Evolutionary conservation across 2,329 filamentous ascomycete species (phyloP).

Genomic region (Fusarium sp.): DNA sequence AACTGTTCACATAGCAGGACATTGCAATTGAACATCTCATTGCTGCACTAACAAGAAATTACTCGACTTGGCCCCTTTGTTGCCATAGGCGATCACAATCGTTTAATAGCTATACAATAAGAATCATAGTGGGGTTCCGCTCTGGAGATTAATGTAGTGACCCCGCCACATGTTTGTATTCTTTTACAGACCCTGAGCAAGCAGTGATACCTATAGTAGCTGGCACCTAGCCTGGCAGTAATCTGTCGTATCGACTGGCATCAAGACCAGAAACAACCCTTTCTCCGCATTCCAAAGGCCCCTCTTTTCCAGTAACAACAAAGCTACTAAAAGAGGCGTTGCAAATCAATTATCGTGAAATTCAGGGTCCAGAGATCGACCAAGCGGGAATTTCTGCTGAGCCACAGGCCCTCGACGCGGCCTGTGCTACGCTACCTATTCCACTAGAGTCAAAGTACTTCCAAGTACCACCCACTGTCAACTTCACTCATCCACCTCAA

Average conservation of each 20-base stretch:
- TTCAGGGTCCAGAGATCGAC: slow-evolving; percentile 20
- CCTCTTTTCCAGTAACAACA: neutral
- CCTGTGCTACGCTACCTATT: slow-evolving; percentile 17
- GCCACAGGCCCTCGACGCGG: slow-evolving; percentile 47
- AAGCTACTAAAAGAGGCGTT: neutral
- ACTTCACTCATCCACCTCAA: slow-evolving; percentile 34
- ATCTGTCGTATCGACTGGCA: neutral
- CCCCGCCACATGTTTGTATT: slow-evolving; percentile 47
- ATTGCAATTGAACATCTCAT: too few relatives aligned
- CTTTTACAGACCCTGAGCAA: slow-evolving; percentile 25
- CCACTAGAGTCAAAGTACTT: slow-evolving; percentile 33
- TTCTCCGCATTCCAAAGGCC: neutral
- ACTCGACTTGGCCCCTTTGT: neutral
- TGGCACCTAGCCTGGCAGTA: neutral
- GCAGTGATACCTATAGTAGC: neutral
- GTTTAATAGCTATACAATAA: slow-evolving; percentile 9
- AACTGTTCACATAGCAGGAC: neutral
- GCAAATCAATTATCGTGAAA: neutral
- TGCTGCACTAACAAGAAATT: neutral
- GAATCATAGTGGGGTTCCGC: slow-evolving; percentile 35
- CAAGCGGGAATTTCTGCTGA: slow-evolving; percentile 38
- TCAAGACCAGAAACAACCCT: neutral
- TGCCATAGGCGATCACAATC: slow-evolving; percentile 4
- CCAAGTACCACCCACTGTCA: slow-evolving; percentile 23
- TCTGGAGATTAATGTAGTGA: slow-evolving; percentile 21